Percentiles rank a stretch among this genome's conserved stretches.
Conservation (phyloP, 257 asterid genomes). For the Henckelia pumila region DNA sequence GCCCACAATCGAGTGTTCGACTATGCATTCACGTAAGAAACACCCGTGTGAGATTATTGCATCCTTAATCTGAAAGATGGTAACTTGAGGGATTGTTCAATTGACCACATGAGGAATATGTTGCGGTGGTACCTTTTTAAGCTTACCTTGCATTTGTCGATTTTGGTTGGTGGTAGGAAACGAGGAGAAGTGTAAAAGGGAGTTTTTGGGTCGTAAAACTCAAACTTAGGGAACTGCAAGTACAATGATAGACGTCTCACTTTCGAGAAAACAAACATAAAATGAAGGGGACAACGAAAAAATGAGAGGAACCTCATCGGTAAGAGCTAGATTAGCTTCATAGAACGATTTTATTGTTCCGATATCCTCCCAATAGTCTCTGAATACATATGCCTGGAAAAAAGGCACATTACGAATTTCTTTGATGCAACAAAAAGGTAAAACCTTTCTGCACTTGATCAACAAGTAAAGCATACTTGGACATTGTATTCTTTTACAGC, state of each 20-base stretch:
- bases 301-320: slow-evolving; percentile 54
- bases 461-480: slow-evolving; percentile 43
- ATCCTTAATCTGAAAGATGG: slow-evolving; percentile 60
- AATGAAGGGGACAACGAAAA: neutral
- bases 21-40: slow-evolving; percentile 78
- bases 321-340: slow-evolving; percentile 83
- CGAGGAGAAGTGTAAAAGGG: slow-evolving; percentile 96
- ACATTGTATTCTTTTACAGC: slow-evolving; percentile 68
- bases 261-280: neutral
- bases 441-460: neutral
- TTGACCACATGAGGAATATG: neutral
- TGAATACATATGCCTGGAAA: slow-evolving; percentile 73
- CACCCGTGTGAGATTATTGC: slow-evolving; percentile 99
- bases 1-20: slow-evolving; percentile 83
- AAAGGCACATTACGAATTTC: slow-evolving; percentile 1
- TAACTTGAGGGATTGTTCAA: slow-evolving; percentile 13
- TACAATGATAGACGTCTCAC: slow-evolving; percentile 4
- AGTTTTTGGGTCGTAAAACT: slow-evolving; percentile 87
- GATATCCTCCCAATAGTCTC: slow-evolving; percentile 98
- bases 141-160: slow-evolving; percentile 77
- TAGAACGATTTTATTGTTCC: slow-evolving; percentile 85
- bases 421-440: neutral
- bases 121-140: neutral
- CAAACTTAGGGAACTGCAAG: slow-evolving; percentile 70
- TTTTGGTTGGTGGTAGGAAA: slow-evolving; percentile 91